Evolutionary conservation across 2,329 filamentous ascomycete genomes (phyloP), one percentile per base, ranked within the genome.

Genomic region (Neonectria coccinea): DNA sequence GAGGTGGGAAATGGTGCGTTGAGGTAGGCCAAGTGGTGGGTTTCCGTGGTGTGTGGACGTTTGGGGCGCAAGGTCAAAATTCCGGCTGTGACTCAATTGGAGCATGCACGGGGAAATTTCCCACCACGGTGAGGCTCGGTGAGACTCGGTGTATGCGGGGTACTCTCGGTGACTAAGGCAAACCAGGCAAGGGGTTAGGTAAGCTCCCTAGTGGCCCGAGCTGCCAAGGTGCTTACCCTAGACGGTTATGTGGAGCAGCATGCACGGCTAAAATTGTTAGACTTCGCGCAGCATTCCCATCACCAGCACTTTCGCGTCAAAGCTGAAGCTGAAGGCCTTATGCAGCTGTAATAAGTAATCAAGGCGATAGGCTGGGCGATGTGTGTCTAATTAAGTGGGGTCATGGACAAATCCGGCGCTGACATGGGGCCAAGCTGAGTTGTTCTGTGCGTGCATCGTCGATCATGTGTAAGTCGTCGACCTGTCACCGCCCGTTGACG

Each of bases 21-120:
- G 56, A 60, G 64, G 59, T 53, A 59, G 61, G n/a, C 29, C 47
- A 50, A 48, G 51, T 39, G 45, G 59, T 41, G 59, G 20, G 27
- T 50, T 67, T 55, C 59, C 52, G 52, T 69, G 65, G 69, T 68
- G 63, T 63, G 50, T 62, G 70, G 39, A 20, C 39, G 39, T 18
- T 67, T 66, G 66, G 66, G 62, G 62, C 63, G 39, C 57, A 56
- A 44, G 36, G 68, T 67, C 65, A 72, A 70, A 72, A 66, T 62
- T 60, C 63, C 65, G 67, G 70, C 76, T 65, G 67, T 78, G 76
- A 78, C 73, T 76, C 75, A 76, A 74, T 73, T 68, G 59, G 62
- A 54, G 55, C 53, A 56, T 52, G 41, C 62, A 53, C 68, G 67
- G 51, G 51, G 65, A 72, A 73, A 68, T 71, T 72, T 72, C 67